Conservation (phyloP, 495 filamentous ascomycete species). For the Aspergillus taichungensis region DNA sequence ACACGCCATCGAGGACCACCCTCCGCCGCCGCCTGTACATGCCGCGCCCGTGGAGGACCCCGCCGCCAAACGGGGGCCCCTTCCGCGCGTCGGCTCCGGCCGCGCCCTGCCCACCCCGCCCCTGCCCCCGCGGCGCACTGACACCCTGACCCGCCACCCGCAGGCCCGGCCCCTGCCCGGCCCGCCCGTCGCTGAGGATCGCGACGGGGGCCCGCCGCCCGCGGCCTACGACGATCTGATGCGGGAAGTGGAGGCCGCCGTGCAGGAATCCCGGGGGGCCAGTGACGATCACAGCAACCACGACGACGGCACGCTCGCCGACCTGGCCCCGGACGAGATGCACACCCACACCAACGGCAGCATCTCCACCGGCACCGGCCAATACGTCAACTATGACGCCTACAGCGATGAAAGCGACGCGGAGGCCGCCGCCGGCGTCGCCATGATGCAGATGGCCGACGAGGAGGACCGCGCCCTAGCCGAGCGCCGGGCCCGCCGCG, state of each 20-base stretch:
- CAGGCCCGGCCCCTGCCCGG: conserved; percentile 54
- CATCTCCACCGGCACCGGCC: conserved; percentile 33
- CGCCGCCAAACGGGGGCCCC: conserved; percentile 22
- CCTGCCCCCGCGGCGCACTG: conserved; percentile 38
- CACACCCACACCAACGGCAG: conserved; percentile 45
- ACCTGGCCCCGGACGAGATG: conserved; percentile 31
- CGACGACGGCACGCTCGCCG: conserved; percentile 2
- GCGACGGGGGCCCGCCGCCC: conserved; percentile 16
- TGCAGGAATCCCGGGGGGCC: conserved; percentile 25
- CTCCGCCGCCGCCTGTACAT: conserved; percentile 42
- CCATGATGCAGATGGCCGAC: conserved; percentile 77
- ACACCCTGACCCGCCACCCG: conserved; percentile 48
- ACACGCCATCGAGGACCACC: conserved; percentile 27
- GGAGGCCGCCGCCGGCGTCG: conserved; percentile 78
- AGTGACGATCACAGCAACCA: conserved; percentile 14
- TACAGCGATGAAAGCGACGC: conserved; percentile 77
- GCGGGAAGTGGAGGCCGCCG: conserved; percentile 40
- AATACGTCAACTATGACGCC: conserved; percentile 43
- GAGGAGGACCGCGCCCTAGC: conserved; percentile 60
- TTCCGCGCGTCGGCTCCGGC: conserved; percentile 26
- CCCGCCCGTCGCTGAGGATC: conserved; percentile 40
- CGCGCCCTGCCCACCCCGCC: conserved; percentile 33
- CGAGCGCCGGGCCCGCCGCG: conserved; percentile 48
- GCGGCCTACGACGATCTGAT: conserved; percentile 36
- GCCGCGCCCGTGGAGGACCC: conserved; percentile 21